phyloP scores from a whole-genome alignment of 75 land plant genomes.

The Picea glauca region DNA sequence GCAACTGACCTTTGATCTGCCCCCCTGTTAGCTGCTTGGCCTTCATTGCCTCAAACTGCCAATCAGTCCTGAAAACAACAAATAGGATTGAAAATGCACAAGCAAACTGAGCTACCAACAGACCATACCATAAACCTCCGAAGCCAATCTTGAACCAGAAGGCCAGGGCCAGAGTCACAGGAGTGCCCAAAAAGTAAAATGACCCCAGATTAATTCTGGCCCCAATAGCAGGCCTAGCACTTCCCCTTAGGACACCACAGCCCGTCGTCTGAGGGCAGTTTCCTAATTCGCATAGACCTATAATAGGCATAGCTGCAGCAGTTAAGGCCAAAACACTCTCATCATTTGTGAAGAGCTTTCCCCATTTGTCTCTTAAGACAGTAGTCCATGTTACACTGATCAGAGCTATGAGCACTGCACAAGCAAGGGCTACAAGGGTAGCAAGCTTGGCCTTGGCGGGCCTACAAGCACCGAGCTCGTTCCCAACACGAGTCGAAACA shows the following conservation, averaged over 20 bases:
- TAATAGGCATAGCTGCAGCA: constrained; percentile 66
- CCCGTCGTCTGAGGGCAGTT: constrained; percentile 96
- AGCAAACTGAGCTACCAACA: constrained; percentile 73
- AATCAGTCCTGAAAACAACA: constrained; percentile 66
- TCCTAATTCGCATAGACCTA: constrained; percentile 86
- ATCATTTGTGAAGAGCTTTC: constrained; percentile 64
- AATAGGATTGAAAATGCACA: constrained; percentile 59
- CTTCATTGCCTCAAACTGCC: constrained; percentile 64
- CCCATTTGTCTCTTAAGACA: constrained; percentile 50
- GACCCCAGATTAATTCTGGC: constrained; percentile 78
- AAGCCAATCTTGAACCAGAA: constrained; percentile 70
- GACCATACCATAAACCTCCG: constrained; percentile 81
- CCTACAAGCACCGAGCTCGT: constrained; percentile 81
- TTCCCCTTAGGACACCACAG: constrained; percentile 83
- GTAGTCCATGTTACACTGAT: constrained; percentile 69
- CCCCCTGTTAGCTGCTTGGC: constrained; percentile 50
- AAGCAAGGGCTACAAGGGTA: constrained; percentile 69
- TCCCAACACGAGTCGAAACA: constrained; percentile 84
- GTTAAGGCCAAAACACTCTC: constrained; percentile 46
- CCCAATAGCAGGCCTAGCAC: constrained; percentile 77
- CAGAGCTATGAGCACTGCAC: constrained; percentile 59
- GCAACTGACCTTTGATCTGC: constrained; percentile 10
- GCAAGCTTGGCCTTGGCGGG: constrained; percentile 71
- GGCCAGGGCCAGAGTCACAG: constrained; percentile 76
- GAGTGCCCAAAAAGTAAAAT: constrained; percentile 84